Percentiles rank a stretch among this genome's conserved stretches.
These are phyloP conservation scores for Torulaspora franciscae DNA, from an alignment of 805 yeast species.

Conservation along the genomic window DNA sequence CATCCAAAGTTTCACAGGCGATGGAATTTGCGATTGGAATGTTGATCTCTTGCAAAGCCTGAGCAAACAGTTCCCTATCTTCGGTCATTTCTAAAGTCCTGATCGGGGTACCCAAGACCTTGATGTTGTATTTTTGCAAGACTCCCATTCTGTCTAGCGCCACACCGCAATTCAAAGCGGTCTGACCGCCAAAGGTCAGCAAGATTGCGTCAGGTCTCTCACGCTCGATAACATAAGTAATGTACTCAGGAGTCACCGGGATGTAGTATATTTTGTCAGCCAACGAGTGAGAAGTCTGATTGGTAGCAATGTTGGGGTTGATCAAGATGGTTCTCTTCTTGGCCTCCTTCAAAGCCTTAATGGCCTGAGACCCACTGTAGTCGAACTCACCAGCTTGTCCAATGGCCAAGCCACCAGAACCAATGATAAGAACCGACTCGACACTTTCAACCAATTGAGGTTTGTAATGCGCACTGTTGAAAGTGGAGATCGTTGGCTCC, in stretches of 20 bases:
- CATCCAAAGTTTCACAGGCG: slow-evolving; percentile 91
- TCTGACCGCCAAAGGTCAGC: slow-evolving; percentile 97
- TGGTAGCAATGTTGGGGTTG: slow-evolving; percentile 95
- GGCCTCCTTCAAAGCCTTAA: slow-evolving; percentile 90
- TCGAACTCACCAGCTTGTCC: slow-evolving; percentile 99
- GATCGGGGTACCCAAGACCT: slow-evolving; percentile 97
- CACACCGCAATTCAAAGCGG: slow-evolving; percentile 94
- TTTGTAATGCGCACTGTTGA: slow-evolving; percentile 27
- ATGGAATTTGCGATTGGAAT: slow-evolving; percentile 96
- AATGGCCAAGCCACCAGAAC: slow-evolving; percentile 95
- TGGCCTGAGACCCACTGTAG: slow-evolving; percentile 96
- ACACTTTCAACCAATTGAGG: slow-evolving; percentile 34
- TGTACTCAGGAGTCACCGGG: slow-evolving; percentile 96
- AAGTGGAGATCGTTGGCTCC: slow-evolving; percentile 32
- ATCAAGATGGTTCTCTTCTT: slow-evolving; percentile 78
- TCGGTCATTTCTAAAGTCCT: slow-evolving; percentile 93
- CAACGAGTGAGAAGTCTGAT: slow-evolving; percentile 89
- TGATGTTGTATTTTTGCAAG: slow-evolving; percentile 82
- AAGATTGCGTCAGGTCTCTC: slow-evolving; percentile 96
- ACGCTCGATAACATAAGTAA: slow-evolving; percentile 89
- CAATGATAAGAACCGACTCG: slow-evolving; percentile 72
- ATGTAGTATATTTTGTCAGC: slow-evolving; percentile 94
- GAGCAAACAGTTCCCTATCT: slow-evolving; percentile 94
- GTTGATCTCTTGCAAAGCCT: slow-evolving; percentile 89
- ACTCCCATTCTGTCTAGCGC: slow-evolving; percentile 93